A percentile compares a stretch with the other conserved stretches of the same genome.
phyloP scores from a whole-genome alignment of 1,284 basidiomycete genomes.

The Fomes fomentarius region DNA sequence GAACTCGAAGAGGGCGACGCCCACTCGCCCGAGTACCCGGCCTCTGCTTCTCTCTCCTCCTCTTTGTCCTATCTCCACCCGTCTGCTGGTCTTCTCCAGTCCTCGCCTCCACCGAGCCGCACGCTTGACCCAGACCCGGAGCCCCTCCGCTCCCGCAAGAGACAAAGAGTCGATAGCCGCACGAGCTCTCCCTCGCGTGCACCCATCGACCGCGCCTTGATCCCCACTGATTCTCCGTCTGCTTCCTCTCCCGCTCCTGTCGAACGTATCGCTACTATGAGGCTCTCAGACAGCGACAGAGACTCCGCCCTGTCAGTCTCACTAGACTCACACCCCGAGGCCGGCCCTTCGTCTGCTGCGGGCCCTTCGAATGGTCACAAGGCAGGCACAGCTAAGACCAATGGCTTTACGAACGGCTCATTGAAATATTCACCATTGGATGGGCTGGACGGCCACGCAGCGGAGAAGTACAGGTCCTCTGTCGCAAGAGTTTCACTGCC shows the following conservation, averaged over 20 bases:
- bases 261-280: constrained; percentile 48
- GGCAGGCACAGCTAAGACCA: constrained; percentile 44
- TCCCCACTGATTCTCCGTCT: constrained; percentile 30
- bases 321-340: constrained; percentile 46
- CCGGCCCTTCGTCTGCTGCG: constrained; percentile 58
- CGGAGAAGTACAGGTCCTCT: constrained; percentile 48
- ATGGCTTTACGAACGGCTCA: constrained; percentile 40
- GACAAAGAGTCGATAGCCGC: constrained; percentile 61
- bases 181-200: constrained; percentile 33
- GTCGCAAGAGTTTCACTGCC: constrained; percentile 66
- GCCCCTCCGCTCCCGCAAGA: constrained; percentile 46
- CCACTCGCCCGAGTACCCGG: constrained; percentile 27
- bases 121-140: constrained; percentile 18
- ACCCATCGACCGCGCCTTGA: constrained; percentile 34
- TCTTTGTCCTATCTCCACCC: constrained; percentile 32
- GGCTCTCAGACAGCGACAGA: constrained; percentile 58
- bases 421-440: constrained; percentile 34
- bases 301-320: constrained; percentile 51
- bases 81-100: constrained; percentile 23
- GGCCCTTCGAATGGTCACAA: constrained; percentile 49
- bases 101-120: constrained; percentile 19
- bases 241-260: constrained; percentile 11
- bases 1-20: constrained; percentile 60
- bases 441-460: constrained; percentile 40
- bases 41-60: constrained; percentile 22